Evolutionary conservation across 1,139 yeast species (phyloP), one percentile per base, ranked within the genome.

Genomic region (Waltiozyma sp.): DNA sequence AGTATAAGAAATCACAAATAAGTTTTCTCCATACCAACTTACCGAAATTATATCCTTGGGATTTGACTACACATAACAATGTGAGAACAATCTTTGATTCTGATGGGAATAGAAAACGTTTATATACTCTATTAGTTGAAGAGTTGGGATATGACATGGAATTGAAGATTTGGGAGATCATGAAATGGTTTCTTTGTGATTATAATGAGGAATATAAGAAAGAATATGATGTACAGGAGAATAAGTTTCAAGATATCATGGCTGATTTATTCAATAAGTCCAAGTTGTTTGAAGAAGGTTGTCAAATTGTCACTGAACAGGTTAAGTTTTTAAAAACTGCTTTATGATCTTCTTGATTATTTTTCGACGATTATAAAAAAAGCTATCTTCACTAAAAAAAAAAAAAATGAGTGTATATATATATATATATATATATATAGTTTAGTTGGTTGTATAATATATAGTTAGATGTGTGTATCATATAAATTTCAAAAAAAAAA

Each of bases 11-110:
- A 4, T 43, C 48, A 1, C 38, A 44, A 33, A 31, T 47, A 11
- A 35, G 47, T 45, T 47, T 49, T 40, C 36, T 49, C 19, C 52
- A 49, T 38, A 46, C 49, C 19, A 49, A 49, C 28, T 28, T 34
- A 7, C 50, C 50, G 24, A 49, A 49, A 41, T 21, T 49, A 16
- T 45, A 42, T 38, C 40, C 46, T 18, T 43, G 46, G 46, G 45
- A 43, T 2, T 24, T 49, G 8, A 23, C 35, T 9, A 13, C 39
- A 3, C 38, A 38, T n/a, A 44, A 35, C 6, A 43, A 41, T 11
- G 21, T 33, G 1, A 43, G 41, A 39, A 41, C 38, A 1, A 41
- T 42, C 15, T 39, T 34, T 24, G 34, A 40, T 24, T 16, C 16
- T 2, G 33, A 35, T 3, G 50, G 49, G 2, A 3, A 40, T 31